These are phyloP conservation scores for Prunus davidiana DNA, from an alignment of 306 rosid genomes.

Conservation along the genomic window DNA sequence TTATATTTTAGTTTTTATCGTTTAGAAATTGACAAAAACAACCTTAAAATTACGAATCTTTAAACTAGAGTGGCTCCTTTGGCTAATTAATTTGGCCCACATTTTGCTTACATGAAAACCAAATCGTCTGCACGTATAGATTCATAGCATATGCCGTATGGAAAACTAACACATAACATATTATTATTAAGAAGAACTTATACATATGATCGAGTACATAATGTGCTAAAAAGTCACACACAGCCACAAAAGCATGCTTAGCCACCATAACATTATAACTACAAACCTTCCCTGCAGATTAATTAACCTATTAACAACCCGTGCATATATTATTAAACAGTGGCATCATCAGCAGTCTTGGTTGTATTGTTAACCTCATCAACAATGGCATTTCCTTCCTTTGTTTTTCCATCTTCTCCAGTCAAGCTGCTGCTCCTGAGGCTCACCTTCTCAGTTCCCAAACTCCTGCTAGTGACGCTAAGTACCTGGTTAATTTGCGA, in stretches of 20 bases:
- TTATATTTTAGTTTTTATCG: no score
- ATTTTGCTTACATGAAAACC: no score
- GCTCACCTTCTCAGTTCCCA: not conserved
- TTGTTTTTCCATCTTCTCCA: not conserved
- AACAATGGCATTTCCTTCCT: not conserved
- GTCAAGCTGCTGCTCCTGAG: not conserved
- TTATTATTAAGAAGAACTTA: not conserved
- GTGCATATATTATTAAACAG: not conserved
- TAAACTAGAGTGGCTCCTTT: no score
- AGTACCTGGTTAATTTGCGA: conserved; percentile 2
- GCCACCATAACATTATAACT: not conserved
- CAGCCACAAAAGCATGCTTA: not conserved
- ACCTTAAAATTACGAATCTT: no score
- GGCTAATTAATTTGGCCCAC: no score
- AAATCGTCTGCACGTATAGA: no score
- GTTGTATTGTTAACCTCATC: conserved; percentile 1
- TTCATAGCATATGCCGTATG: not conserved
- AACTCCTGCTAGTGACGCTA: not conserved
- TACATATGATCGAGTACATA: not conserved
- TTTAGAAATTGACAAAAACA: no score
- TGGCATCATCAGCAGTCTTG: not conserved
- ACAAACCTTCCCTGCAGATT: no score
- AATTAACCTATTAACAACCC: no score
- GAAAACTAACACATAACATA: not conserved
- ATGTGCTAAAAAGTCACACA: not conserved